Conservation (phyloP, 176 grass and related monocot genomes). For the Triticum turgidum region DNA sequence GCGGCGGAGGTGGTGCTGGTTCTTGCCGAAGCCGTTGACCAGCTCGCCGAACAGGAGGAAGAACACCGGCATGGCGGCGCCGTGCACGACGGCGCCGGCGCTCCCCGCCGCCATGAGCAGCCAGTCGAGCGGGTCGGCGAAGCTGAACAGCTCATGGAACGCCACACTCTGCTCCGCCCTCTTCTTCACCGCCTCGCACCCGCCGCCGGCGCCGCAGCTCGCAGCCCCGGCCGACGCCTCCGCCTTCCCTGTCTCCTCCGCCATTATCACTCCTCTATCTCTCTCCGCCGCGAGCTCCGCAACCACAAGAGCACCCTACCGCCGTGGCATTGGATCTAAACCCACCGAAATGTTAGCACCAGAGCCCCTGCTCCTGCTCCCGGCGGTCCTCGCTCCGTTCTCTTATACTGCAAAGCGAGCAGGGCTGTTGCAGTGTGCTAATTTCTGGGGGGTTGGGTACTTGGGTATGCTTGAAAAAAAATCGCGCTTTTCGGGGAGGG, state of each 20-base stretch:
- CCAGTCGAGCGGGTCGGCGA: slow-evolving; percentile 77
- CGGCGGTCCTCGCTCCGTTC: slow-evolving; percentile 25
- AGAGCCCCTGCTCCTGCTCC: slow-evolving; percentile 26
- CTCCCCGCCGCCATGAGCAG: slow-evolving; percentile 75
- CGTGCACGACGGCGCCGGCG: slow-evolving; percentile 74
- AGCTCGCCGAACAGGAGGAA: slow-evolving; percentile 91
- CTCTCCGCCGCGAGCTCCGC: slow-evolving; percentile 4
- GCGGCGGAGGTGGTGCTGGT: slow-evolving; percentile 63
- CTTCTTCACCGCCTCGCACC: slow-evolving; percentile 53
- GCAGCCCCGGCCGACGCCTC: not conserved
- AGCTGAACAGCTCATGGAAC: slow-evolving; percentile 80
- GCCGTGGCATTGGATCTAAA: slow-evolving; percentile 45
- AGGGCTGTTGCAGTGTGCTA: slow-evolving; percentile 3
- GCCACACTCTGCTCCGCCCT: slow-evolving; percentile 56
- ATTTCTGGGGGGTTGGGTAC: slow-evolving; percentile 17
- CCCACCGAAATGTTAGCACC: not conserved
- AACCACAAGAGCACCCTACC: not conserved
- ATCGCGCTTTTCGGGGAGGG: slow-evolving; percentile 4
- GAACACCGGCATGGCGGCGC: slow-evolving; percentile 87
- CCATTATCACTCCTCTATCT: slow-evolving; percentile 23
- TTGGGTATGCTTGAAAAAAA: slow-evolving; percentile 32
- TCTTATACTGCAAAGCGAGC: slow-evolving; percentile 40
- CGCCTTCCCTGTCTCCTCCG: slow-evolving; percentile 45
- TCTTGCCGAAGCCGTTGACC: slow-evolving; percentile 95
- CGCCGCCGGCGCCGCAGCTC: slow-evolving; percentile 25